phyloP scores from a whole-genome alignment of 768 basidiomycete genomes.

The Leccinum uliginosum region DNA sequence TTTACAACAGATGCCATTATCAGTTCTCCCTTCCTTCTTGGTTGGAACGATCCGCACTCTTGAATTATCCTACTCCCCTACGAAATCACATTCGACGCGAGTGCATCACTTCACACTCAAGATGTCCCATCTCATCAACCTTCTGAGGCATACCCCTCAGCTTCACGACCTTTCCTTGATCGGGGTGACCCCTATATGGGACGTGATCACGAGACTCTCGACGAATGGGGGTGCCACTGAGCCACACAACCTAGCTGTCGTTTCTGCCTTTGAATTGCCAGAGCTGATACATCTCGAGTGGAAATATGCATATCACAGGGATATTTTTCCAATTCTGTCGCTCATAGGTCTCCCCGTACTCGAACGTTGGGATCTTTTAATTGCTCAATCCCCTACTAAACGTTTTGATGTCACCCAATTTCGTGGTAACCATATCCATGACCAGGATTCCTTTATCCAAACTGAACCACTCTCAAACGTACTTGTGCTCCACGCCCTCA shows the following conservation, averaged over 20 bases:
- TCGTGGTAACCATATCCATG: conserved; percentile 28
- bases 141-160: conserved; percentile 35
- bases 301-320: conserved; percentile 41
- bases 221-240: conserved; percentile 12
- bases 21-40: conserved; percentile 34
- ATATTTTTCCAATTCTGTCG: conserved; percentile 41
- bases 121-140: conserved; percentile 37
- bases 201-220: conserved; percentile 16
- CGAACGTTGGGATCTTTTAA: conserved; percentile 41
- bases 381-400: conserved; percentile 33
- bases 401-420: conserved; percentile 25
- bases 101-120: conserved; percentile 33
- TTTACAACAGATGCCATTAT: conserved; percentile 39
- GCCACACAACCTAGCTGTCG: conserved; percentile 3
- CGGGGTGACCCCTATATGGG: conserved; percentile 41
- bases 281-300: conserved; percentile 44
- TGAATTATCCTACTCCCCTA: conserved; percentile 39
- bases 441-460: conserved; percentile 29
- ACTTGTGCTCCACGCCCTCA: conserved; percentile 30
- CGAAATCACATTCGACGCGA: conserved; percentile 13
- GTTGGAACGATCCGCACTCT: conserved; percentile 38
- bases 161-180: conserved; percentile 41
- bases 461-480: conserved; percentile 24
- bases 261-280: conserved; percentile 30
- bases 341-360: conserved; percentile 38